Conservation (phyloP, 2,329 filamentous ascomycete genomes). For the Aspergillus ochraceoroseus region DNA sequence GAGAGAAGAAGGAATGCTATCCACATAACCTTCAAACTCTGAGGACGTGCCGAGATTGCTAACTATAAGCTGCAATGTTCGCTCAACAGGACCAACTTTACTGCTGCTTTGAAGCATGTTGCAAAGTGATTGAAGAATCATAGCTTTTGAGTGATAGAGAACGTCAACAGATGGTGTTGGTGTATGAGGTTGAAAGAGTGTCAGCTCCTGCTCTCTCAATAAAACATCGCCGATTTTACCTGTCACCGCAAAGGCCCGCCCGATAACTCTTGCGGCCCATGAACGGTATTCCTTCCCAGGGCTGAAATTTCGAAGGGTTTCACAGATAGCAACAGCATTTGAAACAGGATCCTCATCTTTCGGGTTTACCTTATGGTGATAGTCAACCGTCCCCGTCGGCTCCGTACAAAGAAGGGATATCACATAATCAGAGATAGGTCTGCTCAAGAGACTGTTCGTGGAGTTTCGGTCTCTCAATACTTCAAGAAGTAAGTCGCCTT, state of each 20-base stretch:
- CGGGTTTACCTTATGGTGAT: conserved; percentile 63
- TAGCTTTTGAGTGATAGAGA: conserved; percentile 53
- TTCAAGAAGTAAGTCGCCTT: conserved; percentile 73
- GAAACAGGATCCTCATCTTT: conserved; percentile 59
- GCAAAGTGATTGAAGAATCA: conserved; percentile 58
- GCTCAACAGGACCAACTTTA: conserved; percentile 46
- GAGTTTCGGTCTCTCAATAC: conserved; percentile 69
- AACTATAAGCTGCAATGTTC: conserved; percentile 43
- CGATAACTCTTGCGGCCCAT: conserved; percentile 82
- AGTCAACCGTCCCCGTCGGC: conserved; percentile 60
- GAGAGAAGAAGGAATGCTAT: conserved; percentile 35
- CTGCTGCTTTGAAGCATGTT: conserved; percentile 57
- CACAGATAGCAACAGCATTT: conserved; percentile 66
- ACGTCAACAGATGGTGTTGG: conserved; percentile 13
- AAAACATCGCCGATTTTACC: conserved; percentile 55
- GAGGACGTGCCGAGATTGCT: conserved; percentile 30
- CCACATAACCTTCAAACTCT: conserved; percentile 34
- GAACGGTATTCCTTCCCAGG: conserved; percentile 66
- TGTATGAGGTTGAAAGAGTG: conserved; percentile 21
- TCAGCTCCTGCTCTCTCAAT: conserved; percentile 41
- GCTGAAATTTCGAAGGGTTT: conserved; percentile 62
- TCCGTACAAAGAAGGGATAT: conserved; percentile 60
- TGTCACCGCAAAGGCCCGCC: conserved; percentile 73
- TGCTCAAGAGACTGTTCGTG: conserved; percentile 63
- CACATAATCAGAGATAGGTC: conserved; percentile 52